phyloP scores from a whole-genome alignment of 2,329 filamentous ascomycete genomes.

The Ophiostoma sp. region DNA sequence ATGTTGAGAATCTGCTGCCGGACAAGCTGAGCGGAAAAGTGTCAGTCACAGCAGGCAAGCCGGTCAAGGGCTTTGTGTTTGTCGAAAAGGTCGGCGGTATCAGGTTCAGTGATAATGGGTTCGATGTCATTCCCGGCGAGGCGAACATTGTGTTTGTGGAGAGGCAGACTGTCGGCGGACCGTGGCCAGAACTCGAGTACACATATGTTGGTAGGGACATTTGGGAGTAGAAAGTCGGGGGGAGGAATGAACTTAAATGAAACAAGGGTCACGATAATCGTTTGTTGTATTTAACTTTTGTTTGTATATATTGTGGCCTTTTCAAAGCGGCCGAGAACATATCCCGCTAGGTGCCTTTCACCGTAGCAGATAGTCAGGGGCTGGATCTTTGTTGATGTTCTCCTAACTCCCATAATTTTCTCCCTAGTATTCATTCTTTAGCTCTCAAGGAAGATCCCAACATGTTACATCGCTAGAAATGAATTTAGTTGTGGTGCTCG shows the following conservation, averaged over 20 bases:
- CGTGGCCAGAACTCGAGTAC: conserved; percentile 5
- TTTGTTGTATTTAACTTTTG: not conserved
- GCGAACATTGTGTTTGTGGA: conserved; percentile 46
- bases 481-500: conserved; percentile 10
- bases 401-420: not conserved
- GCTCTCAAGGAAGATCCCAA: not conserved
- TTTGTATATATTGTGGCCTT: not conserved
- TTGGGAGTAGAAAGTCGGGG: not conserved
- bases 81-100: conserved; percentile 50
- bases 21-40: not conserved
- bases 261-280: not conserved
- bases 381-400: not conserved
- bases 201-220: conserved; percentile 11
- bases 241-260: not conserved
- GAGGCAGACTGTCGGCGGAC: not conserved
- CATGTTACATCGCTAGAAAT: not conserved
- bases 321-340: not conserved
- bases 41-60: conserved; percentile 59
- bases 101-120: conserved; percentile 63
- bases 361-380: not conserved
- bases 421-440: not conserved
- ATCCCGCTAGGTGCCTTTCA: not conserved
- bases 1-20: conserved; percentile 38
- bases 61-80: conserved; percentile 66
- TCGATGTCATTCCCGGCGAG: conserved; percentile 69